Evolutionary conservation across 139 green algal genomes (phyloP).

Genomic region (Zygnema cylindricum): DNA sequence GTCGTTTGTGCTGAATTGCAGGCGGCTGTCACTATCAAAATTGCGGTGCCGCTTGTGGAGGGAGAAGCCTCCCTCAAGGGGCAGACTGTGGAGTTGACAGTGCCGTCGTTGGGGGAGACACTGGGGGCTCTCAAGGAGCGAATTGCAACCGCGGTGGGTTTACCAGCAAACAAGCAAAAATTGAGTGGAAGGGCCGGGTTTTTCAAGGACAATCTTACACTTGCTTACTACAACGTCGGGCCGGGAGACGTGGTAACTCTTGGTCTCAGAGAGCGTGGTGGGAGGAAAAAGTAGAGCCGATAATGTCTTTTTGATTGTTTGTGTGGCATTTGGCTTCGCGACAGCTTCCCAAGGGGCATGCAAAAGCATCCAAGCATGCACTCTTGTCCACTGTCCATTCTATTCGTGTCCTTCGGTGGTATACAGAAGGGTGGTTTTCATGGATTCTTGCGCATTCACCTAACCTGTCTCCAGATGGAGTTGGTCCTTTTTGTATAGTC

Average conservation of each 20-base stretch:
- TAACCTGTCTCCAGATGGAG: background rate
- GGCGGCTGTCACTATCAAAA: slow-evolving; percentile 29
- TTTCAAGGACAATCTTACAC: slow-evolving; percentile 48
- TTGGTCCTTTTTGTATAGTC: no score
- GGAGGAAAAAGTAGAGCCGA: slow-evolving; percentile 56
- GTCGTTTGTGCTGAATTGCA: slow-evolving; percentile 1
- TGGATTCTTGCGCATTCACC: background rate
- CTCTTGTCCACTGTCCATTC: background rate
- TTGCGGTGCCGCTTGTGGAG: slow-evolving; percentile 52
- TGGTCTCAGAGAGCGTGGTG: slow-evolving; percentile 53
- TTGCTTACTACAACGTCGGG: slow-evolving; percentile 58
- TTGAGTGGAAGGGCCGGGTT: slow-evolving; percentile 51
- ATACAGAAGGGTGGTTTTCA: background rate
- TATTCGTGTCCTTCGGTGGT: background rate
- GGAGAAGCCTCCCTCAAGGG: slow-evolving; percentile 53
- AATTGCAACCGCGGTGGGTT: slow-evolving; percentile 49
- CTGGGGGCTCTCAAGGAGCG: slow-evolving; percentile 46
- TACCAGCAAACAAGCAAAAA: slow-evolving; percentile 67
- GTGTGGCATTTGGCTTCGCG: no score
- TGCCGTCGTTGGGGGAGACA: slow-evolving; percentile 33
- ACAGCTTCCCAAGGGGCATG: background rate
- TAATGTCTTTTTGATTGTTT: background rate
- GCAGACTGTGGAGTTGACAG: slow-evolving; percentile 43
- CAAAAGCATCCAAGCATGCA: background rate
- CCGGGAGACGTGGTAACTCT: slow-evolving; percentile 28